phyloP scores from a whole-genome alignment of 352 stramenopile species.

The Globisporangium middletonii region DNA sequence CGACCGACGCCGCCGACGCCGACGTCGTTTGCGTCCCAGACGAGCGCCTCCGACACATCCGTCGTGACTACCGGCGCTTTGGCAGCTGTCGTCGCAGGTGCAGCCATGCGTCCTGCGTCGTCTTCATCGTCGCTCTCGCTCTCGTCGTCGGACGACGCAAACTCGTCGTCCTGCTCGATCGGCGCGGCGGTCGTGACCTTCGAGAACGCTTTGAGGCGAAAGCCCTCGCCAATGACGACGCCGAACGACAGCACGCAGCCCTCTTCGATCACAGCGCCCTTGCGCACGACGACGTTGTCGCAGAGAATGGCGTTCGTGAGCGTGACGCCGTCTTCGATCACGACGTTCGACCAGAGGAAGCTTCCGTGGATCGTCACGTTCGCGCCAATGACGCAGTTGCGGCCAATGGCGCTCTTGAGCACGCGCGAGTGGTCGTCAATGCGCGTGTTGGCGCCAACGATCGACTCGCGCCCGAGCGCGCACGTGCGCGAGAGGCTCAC shows the following conservation, averaged over 20 bases:
- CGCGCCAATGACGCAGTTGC: slow-evolving; percentile 63
- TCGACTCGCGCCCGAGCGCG: slow-evolving; percentile 52
- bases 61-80: background rate
- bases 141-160: slow-evolving; percentile 61
- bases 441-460: slow-evolving; percentile 54
- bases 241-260: slow-evolving; percentile 79
- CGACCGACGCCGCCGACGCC: slow-evolving; percentile 61
- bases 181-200: slow-evolving; percentile 69
- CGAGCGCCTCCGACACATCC: slow-evolving; percentile 11
- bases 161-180: slow-evolving; percentile 61
- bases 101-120: slow-evolving; percentile 5
- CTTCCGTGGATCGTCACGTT: slow-evolving; percentile 66
- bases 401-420: slow-evolving; percentile 57
- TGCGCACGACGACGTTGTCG: slow-evolving; percentile 71
- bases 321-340: slow-evolving; percentile 65
- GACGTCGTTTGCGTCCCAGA: slow-evolving; percentile 71
- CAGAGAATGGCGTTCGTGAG: slow-evolving; percentile 83
- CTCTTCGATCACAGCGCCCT: slow-evolving; percentile 60
- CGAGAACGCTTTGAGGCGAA: slow-evolving; percentile 58
- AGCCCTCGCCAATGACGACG: slow-evolving; percentile 75
- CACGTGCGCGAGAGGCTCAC: slow-evolving; percentile 69
- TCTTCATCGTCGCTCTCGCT: slow-evolving; percentile 21
- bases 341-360: slow-evolving; percentile 82
- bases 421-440: slow-evolving; percentile 56
- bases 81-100: background rate